These are phyloP conservation scores for Ogataea salicorniae DNA, from an alignment of 805 yeast species.

Conservation along the genomic window DNA sequence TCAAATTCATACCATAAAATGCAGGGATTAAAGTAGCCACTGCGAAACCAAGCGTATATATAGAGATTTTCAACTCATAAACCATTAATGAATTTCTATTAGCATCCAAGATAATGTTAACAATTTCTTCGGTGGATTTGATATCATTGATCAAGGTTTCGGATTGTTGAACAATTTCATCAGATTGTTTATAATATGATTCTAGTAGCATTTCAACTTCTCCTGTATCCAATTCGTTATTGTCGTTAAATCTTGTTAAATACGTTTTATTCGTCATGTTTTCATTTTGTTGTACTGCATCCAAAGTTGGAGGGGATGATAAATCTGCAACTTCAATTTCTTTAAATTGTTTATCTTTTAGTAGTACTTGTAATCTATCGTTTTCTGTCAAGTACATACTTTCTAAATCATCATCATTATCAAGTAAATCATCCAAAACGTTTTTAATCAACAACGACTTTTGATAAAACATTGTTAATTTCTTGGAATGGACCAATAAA, in stretches of 20 bases:
- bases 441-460: slow-evolving; percentile 70
- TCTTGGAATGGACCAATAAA: slow-evolving; percentile 66
- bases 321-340: background rate
- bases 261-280: background rate
- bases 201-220: slow-evolving; percentile 86
- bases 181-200: slow-evolving; percentile 86
- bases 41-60: slow-evolving; percentile 79
- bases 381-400: slow-evolving; percentile 67
- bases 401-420: slow-evolving; percentile 79
- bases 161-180: slow-evolving; percentile 88
- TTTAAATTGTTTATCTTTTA: background rate
- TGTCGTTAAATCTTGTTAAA: slow-evolving; percentile 2
- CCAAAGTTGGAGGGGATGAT: background rate
- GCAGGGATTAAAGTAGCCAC: slow-evolving; percentile 84
- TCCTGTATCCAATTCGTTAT: slow-evolving; percentile 33
- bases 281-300: background rate
- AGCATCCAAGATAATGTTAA: slow-evolving; percentile 85
- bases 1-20: slow-evolving; percentile 82
- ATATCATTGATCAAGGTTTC: slow-evolving; percentile 80
- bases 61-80: slow-evolving; percentile 74
- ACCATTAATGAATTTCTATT: slow-evolving; percentile 88
- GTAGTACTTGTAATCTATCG: slow-evolving; percentile 13
- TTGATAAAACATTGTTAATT: slow-evolving; percentile 68
- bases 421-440: slow-evolving; percentile 77
- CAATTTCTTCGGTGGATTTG: slow-evolving; percentile 87